Evolutionary conservation across 352 stramenopile species (phyloP).

Genomic region (Elongisporangium anandrum): DNA sequence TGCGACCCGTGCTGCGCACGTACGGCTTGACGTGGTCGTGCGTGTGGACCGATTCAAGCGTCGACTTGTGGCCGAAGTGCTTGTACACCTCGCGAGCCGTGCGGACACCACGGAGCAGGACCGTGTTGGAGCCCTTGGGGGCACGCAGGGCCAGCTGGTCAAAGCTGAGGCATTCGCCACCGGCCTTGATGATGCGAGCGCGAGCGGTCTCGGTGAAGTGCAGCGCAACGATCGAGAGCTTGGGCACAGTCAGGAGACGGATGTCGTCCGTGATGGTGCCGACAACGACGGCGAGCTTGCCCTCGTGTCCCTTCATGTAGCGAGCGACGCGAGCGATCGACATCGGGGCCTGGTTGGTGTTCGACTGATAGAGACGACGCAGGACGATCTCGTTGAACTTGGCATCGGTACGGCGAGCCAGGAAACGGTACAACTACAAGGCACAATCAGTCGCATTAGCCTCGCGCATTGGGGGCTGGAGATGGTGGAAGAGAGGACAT

Average conservation of each 20-base stretch:
- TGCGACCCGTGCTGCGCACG: constrained; percentile 98
- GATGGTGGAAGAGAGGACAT: constrained; percentile 24
- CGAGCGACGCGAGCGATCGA: constrained; percentile 94
- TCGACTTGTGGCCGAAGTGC: constrained; percentile 98
- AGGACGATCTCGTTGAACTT: constrained; percentile 99
- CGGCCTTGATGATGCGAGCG: constrained; percentile 96
- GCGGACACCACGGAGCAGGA: constrained; percentile 97
- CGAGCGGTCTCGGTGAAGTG: constrained; percentile 97
- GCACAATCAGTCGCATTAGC: neutral
- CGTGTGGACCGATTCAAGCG: constrained; percentile 97
- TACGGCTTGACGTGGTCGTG: constrained; percentile 99
- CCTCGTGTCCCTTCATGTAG: constrained; percentile 99
- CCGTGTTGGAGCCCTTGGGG: constrained; percentile 97
- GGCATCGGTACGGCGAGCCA: constrained; percentile 96
- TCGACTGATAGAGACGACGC: constrained; percentile 99
- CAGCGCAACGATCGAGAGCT: constrained; percentile 95
- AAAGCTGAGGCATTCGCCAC: constrained; percentile 99
- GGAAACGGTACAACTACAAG: constrained; percentile 92
- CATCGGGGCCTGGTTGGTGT: constrained; percentile 98
- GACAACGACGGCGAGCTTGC: constrained; percentile 98
- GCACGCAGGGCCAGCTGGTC: constrained; percentile 98
- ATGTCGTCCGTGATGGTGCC: constrained; percentile 99
- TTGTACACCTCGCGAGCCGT: constrained; percentile 96
- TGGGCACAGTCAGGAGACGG: constrained; percentile 95
- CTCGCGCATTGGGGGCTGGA: neutral